Evolutionary conservation across 1,284 basidiomycete species (phyloP), one percentile per base, ranked within the genome.

Genomic region (Microbotryum lychnidis-dioicae): DNA sequence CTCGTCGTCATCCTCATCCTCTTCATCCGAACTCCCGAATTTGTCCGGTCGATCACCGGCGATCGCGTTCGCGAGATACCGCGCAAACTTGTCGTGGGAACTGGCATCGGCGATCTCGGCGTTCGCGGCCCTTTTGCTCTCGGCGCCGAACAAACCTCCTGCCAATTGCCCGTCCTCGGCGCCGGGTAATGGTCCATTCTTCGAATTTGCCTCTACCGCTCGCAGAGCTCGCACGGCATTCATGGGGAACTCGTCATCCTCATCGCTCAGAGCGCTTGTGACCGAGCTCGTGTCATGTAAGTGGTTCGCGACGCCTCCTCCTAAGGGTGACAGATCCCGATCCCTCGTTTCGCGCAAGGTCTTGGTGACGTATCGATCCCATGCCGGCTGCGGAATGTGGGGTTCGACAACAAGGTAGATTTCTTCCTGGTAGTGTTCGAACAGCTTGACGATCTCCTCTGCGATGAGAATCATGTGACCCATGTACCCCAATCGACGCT

Each of bases 391-490:
- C 5, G 87, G 86, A 44, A 86, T 86, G 62, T 83, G 83, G 54
- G 79, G 78, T 50, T 81, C 77, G 60, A 93, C 82, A 56, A 80
- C 75, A 1, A 81, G 77, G 44, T 83, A 80, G n/a, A 94, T 80
- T 48, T 91, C 88, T 21, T 82, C 79, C 0, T 92, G 91, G 76
- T 91, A 93, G 52, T 88, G 84, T 52, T 91, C 86, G 47, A 94
- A 80, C 7, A 89, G 84, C 62, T 83, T 83, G 71, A 92, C 84
- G 16, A 92, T 86, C 71, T 93, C 91, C 74, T 93, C 91, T 0
- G 90, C 85, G 66, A 99, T 92, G 64, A 97, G 83, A 14, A 88
- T 89, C 50, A 98, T 82, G 74, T 98, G 93, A 0, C 94, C 94
- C 94, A 98, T 98, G 77, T 91, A 96, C 1, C 93, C 92, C 49